A percentile compares a stretch with the other conserved stretches of the same genome.
phyloP scores from a whole-genome alignment of 345 rosid genomes.

The Schrenkiella parvula region DNA sequence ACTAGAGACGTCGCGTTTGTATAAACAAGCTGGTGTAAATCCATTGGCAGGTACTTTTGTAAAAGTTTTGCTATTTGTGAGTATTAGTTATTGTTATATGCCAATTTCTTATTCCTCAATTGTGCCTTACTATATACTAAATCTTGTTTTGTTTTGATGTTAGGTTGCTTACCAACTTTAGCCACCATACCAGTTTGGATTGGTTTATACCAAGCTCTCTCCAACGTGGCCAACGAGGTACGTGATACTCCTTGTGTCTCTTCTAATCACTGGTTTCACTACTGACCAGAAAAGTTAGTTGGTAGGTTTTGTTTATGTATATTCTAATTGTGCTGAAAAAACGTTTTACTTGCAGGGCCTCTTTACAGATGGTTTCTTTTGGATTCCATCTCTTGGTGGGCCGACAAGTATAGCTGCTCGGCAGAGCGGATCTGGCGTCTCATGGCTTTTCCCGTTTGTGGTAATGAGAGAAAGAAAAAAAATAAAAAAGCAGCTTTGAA shows the following conservation, averaged over 20 bases:
- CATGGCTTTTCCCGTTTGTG: constrained; percentile 98
- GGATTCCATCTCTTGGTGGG: constrained; percentile 97
- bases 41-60: constrained; percentile 76
- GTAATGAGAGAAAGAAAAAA: constrained; percentile 40
- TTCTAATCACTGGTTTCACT: not conserved
- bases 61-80: not conserved
- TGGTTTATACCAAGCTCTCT: constrained; percentile 98
- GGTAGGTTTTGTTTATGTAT: not conserved
- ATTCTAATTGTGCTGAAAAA: constrained; percentile 10
- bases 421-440: constrained; percentile 91
- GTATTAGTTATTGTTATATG: not conserved
- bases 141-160: constrained; percentile 16
- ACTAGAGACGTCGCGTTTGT: constrained; percentile 88
- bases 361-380: constrained; percentile 94
- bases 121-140: constrained; percentile 10
- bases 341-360: constrained; percentile 52
- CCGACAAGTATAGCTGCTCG: constrained; percentile 97
- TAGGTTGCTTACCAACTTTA: constrained; percentile 94
- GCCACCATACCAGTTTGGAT: constrained; percentile 97
- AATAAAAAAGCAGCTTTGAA: not conserved
- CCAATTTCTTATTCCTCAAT: not conserved
- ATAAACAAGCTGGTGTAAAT: constrained; percentile 94
- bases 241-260: not conserved
- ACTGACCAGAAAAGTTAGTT: not conserved
- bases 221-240: constrained; percentile 98